Conservation (phyloP, 768 basidiomycete species). For the Lentinus tigrinus region DNA sequence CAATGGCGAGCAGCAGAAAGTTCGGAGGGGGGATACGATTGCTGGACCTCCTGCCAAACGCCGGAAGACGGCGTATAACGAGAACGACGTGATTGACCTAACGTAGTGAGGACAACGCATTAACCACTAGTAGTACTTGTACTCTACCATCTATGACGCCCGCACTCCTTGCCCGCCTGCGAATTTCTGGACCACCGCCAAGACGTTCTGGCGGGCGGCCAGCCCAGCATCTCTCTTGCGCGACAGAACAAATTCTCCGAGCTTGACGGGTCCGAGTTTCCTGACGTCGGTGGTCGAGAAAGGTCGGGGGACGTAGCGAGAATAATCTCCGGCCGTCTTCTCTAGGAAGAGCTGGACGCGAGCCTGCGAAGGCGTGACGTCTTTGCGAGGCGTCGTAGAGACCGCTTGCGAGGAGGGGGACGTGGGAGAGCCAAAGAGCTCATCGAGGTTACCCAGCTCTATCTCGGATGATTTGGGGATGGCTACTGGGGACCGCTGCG, state of each 20-base stretch:
- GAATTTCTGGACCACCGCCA: constrained; percentile 15
- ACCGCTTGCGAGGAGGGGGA: background rate
- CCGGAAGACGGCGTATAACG: background rate
- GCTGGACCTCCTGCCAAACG: background rate
- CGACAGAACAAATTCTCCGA: constrained; percentile 43
- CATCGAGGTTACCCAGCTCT: constrained; percentile 13
- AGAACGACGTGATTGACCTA: constrained; percentile 1
- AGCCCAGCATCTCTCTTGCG: constrained; percentile 43
- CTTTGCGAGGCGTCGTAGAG: background rate
- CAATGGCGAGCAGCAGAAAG: no score
- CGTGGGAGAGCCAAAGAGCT: constrained; percentile 13
- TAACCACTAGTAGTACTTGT: background rate
- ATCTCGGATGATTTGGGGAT: background rate
- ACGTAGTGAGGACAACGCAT: no score
- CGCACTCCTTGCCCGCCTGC: background rate
- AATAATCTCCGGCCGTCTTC: constrained; percentile 48
- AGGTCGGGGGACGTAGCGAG: constrained; percentile 38
- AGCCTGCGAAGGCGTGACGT: constrained; percentile 1
- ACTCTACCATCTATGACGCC: background rate
- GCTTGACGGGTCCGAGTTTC: constrained; percentile 40
- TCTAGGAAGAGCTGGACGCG: constrained; percentile 35
- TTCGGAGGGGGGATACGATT: no score
- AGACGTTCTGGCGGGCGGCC: constrained; percentile 36
- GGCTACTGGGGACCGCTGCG: background rate
- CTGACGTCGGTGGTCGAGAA: constrained; percentile 28